Conservation (phyloP, 441 rosid genomes). For the Erodium trifolium region DNA sequence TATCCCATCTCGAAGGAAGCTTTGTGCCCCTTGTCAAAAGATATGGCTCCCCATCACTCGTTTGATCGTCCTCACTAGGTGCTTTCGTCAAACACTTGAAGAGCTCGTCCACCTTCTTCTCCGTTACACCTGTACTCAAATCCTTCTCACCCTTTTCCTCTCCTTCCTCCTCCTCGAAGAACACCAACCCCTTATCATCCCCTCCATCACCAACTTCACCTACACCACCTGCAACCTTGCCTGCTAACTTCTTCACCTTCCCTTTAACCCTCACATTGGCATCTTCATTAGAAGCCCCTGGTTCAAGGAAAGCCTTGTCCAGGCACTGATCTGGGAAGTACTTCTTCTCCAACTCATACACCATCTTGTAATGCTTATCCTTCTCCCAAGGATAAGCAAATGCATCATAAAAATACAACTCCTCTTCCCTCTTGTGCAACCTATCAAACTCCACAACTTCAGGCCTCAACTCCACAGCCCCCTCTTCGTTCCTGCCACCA, state of each 20-base stretch:
- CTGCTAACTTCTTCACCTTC: constrained; percentile 24
- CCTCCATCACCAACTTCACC: constrained; percentile 19
- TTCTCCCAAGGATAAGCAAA: constrained; percentile 95
- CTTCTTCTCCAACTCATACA: constrained; percentile 88
- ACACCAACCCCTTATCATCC: constrained; percentile 43
- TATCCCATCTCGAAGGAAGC: constrained; percentile 90
- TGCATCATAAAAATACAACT: constrained; percentile 66
- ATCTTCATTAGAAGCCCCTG: constrained; percentile 36
- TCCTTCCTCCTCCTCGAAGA: constrained; percentile 43
- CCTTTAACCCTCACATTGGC: constrained; percentile 22
- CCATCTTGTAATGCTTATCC: constrained; percentile 95
- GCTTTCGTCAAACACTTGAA: constrained; percentile 78
- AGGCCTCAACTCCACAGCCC: constrained; percentile 78
- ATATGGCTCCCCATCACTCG: constrained; percentile 55
- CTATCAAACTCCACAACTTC: constrained; percentile 66
- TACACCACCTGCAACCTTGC: constrained; percentile 17
- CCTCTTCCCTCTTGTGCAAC: constrained; percentile 87
- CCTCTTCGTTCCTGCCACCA: constrained; percentile 48
- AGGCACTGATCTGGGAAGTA: constrained; percentile 83
- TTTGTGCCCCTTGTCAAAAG: constrained; percentile 62
- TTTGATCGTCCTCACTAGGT: constrained; percentile 42
- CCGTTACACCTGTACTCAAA: constrained; percentile 35
- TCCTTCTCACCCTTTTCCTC: constrained; percentile 24
- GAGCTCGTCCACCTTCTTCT: constrained; percentile 82
- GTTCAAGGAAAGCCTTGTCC: constrained; percentile 78